Evolutionary conservation across 345 rosid species (phyloP).

Genomic region (Populus pruinosa): DNA sequence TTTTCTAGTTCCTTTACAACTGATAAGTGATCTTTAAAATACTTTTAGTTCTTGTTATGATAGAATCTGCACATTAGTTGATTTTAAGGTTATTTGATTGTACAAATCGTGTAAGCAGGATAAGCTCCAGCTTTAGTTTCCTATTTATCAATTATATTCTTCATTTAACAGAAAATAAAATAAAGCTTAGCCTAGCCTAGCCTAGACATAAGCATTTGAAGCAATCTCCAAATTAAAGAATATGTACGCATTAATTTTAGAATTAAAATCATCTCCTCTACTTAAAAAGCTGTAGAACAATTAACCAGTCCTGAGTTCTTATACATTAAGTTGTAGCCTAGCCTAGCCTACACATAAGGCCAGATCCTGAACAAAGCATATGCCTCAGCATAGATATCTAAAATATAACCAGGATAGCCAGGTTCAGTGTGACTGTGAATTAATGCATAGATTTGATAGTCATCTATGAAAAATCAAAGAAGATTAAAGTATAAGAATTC

Average conservation of each 20-base stretch:
- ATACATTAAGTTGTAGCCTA: no score
- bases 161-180: background rate
- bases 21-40: no score
- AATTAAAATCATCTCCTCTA: background rate
- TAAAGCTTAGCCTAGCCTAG: background rate
- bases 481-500: slow-evolving; percentile 3
- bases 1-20: no score
- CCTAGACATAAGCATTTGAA: background rate
- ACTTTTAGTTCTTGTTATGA: background rate
- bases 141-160: background rate
- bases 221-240: background rate
- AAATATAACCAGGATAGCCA: background rate
- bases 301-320: background rate
- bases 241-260: background rate
- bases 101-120: background rate
- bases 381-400: background rate
- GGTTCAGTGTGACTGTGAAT: background rate
- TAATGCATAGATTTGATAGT: background rate
- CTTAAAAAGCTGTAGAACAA: background rate
- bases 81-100: background rate
- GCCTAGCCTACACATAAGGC: background rate
- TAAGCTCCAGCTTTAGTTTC: background rate
- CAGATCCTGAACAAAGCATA: background rate
- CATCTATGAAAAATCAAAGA: background rate
- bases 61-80: background rate